Conservation (phyloP, 306 rosid species). For the Heteromeles arbutifolia region DNA sequence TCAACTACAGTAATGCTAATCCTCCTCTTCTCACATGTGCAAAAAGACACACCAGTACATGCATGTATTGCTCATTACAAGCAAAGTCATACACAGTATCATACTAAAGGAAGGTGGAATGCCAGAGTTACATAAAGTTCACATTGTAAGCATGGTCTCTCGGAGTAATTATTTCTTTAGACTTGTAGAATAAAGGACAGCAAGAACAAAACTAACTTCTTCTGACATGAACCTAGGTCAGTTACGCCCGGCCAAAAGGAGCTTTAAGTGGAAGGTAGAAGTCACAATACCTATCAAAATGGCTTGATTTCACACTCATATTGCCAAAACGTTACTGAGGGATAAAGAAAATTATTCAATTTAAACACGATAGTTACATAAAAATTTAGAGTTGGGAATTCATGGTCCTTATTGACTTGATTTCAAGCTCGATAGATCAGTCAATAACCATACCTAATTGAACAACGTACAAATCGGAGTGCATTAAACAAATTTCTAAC, state of each 20-base stretch:
- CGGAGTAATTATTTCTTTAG: neutral
- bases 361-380: conserved; percentile 34
- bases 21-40: neutral
- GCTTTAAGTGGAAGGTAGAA: neutral
- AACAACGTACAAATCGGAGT: conserved; percentile 35
- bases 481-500: conserved; percentile 45
- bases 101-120: neutral
- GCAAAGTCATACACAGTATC: neutral
- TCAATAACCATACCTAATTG: conserved; percentile 39
- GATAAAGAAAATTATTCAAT: conserved; percentile 3
- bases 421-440: conserved; percentile 25
- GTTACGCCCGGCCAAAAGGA: neutral
- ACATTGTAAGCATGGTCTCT: neutral
- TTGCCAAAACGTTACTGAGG: neutral
- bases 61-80: neutral
- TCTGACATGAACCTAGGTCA: neutral
- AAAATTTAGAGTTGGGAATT: conserved; percentile 20
- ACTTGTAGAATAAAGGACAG: neutral
- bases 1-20: neutral
- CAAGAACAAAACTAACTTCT: neutral
- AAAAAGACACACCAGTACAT: neutral
- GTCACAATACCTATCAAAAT: neutral
- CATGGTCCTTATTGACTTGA: conserved; percentile 15
- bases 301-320: neutral
- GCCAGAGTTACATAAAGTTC: neutral